These are phyloP conservation scores for Tremella fuciformis DNA, from an alignment of 768 basidiomycete genomes.

Conservation along the genomic window DNA sequence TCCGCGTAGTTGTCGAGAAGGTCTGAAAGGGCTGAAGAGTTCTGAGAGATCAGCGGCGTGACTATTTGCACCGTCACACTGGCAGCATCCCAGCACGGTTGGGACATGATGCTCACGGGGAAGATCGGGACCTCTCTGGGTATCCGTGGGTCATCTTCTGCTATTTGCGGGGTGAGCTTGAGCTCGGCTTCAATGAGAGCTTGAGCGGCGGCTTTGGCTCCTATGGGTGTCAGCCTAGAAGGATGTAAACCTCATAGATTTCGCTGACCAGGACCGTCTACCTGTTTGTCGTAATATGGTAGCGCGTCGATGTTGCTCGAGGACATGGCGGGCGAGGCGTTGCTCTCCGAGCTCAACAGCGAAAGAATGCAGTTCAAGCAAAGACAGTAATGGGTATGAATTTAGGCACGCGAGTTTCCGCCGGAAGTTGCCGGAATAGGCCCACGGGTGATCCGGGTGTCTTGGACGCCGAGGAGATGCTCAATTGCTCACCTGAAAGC, in stretches of 20 bases:
- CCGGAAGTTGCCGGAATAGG: too few relatives aligned
- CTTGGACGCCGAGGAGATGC: too few relatives aligned
- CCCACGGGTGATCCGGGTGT: too few relatives aligned
- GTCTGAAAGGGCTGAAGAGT: slow-evolving; percentile 30
- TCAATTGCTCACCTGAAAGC: too few relatives aligned
- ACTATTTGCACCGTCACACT: background rate
- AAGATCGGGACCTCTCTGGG: slow-evolving; percentile 41
- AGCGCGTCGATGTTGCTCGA: slow-evolving; percentile 66
- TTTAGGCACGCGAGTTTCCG: too few relatives aligned
- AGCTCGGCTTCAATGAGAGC: slow-evolving; percentile 49
- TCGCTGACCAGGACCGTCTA: slow-evolving; percentile 62
- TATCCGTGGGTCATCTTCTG: slow-evolving; percentile 41
- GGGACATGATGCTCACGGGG: slow-evolving; percentile 27
- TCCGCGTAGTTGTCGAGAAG: slow-evolving; percentile 32
- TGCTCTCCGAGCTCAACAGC: too few relatives aligned
- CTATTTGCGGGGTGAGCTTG: slow-evolving; percentile 29
- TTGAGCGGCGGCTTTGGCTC: slow-evolving; percentile 36
- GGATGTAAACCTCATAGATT: background rate
- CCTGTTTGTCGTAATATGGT: slow-evolving; percentile 92
- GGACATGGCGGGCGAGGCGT: slow-evolving; percentile 19
- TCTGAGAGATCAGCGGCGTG: slow-evolving; percentile 37
- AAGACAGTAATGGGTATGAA: too few relatives aligned
- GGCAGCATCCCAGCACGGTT: background rate
- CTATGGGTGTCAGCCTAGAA: slow-evolving; percentile 11
- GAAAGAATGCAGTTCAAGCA: too few relatives aligned